Evolutionary conservation across 2,329 filamentous ascomycete species (phyloP).

Genomic region (Fusarium secorum): DNA sequence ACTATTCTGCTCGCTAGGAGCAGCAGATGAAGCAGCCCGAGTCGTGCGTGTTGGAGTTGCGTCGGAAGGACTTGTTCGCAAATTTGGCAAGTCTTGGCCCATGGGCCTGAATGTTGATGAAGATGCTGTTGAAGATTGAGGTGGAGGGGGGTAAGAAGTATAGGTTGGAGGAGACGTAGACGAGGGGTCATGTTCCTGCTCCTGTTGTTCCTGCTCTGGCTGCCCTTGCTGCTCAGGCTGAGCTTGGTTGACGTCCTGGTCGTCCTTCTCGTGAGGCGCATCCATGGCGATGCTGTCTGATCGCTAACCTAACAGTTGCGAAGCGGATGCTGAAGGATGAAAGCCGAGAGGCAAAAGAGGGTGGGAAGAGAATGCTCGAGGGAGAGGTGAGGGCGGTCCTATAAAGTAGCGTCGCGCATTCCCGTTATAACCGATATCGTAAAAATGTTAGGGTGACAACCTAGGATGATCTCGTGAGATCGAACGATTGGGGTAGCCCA

Average conservation of each 20-base stretch:
- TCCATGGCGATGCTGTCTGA: slow-evolving; percentile 35
- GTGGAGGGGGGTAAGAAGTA: not conserved
- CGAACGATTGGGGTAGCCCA: not conserved
- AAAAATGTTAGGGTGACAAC: not conserved
- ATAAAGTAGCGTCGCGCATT: slow-evolving; percentile 35
- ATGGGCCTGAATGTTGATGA: slow-evolving; percentile 14
- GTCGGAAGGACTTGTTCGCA: slow-evolving; percentile 2
- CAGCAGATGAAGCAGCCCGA: slow-evolving; percentile 25
- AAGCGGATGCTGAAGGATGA: slow-evolving; percentile 2
- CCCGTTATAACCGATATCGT: slow-evolving; percentile 10
- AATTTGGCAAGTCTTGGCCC: not conserved
- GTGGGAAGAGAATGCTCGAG: slow-evolving; percentile 11
- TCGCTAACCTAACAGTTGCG: slow-evolving; percentile 31
- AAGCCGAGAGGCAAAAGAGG: slow-evolving; percentile 4
- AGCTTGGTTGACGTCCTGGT: slow-evolving; percentile 8
- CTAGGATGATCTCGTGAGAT: not conserved
- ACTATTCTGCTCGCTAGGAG: slow-evolving; percentile 33
- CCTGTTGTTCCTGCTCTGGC: not conserved
- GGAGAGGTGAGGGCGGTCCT: slow-evolving; percentile 13
- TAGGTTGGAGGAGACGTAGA: not conserved
- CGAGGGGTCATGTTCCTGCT: not conserved
- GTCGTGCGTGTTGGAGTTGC: slow-evolving; percentile 12
- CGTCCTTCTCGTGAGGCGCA: slow-evolving; percentile 24
- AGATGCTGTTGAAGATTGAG: slow-evolving; percentile 23
- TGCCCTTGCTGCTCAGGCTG: not conserved